Evolutionary conservation across 108 stramenopile species (phyloP), one percentile per base, ranked within the genome.

Genomic region (Cyclotella choctawhatcheeana): DNA sequence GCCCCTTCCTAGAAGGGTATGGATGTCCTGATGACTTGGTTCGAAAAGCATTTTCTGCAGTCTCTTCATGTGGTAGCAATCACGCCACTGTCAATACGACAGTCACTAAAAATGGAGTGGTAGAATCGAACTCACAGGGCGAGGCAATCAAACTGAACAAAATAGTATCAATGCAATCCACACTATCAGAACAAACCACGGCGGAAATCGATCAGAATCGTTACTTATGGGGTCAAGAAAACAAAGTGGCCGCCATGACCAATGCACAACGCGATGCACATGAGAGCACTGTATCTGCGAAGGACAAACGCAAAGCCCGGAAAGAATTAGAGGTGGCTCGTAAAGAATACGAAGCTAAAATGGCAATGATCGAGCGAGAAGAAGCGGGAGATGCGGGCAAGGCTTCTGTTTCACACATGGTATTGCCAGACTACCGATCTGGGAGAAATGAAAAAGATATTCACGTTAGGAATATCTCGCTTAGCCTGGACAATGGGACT

Each of bases 401-500:
- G 25, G 89, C 88, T 5, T 82, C 89, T 24, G 90, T 97, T 0
- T 69, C 79, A 25, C 77, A 82, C 44, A 93, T 93, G 92, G 76
- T 92, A 51, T 71, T 96, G 26, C 95, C 95, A n/a, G 89, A 88
- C 35, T 90, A 88, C 67, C 73, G 71, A 29, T 80, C 76, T 1
- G 89, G 89, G 21, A 70, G 88, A 24, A 93, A 93, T 67, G 93
- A 94, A 53, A 81, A 83, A 59, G 94, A 97, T 81, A 89, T 97
- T 53, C 86, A 92, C 30, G 79, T 94, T 7, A 71, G 77, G n/a
- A 89, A 93, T 74, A 86, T 97, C 22, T 79, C 82, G 2, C 40
- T 97, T 0, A 82, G 84, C 53, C 80, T 94, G 27, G 93, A 95
- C 71, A 93, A 93, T 76, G 95, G 96, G 16, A 97, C 90, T 50